Conservation (phyloP, 495 filamentous ascomycete species). For the Daldinia caldariorum region DNA sequence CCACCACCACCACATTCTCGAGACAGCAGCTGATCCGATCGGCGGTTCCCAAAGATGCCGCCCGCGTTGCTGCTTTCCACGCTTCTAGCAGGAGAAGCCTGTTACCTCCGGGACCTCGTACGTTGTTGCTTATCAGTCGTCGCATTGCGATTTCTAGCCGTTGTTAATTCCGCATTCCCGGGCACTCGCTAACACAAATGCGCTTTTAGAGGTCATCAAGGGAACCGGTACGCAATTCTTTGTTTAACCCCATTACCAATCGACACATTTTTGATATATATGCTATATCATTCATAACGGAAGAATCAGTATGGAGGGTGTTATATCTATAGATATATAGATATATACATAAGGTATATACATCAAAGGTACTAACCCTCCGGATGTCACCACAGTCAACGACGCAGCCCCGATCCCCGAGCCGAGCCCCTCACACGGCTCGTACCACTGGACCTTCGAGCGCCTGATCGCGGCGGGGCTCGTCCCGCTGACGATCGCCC, state of each 20-base stretch:
- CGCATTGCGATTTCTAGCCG: conserved; percentile 40
- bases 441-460: conserved; percentile 99
- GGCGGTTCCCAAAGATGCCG: conserved; percentile 47
- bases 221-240: conserved; percentile 73
- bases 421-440: conserved; percentile 79
- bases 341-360: too few species aligned
- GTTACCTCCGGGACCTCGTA: conserved; percentile 75
- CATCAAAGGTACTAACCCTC: conserved; percentile 49
- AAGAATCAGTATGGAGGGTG: neutral
- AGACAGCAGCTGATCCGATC: conserved; percentile 48
- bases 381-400: conserved; percentile 69
- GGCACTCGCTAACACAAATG: conserved; percentile 48
- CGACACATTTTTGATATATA: conserved; percentile 8
- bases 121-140: conserved; percentile 42
- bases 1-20: conserved; percentile 30
- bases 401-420: conserved; percentile 82
- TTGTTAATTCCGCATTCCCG: neutral
- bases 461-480: conserved; percentile 79
- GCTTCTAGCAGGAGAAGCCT: conserved; percentile 72
- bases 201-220: conserved; percentile 71
- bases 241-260: conserved; percentile 8
- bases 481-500: conserved; percentile 85
- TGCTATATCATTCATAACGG: neutral
- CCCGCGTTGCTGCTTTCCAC: conserved; percentile 73
- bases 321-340: too few species aligned